These are phyloP conservation scores for Ophiocordyceps camponoti-saundersi DNA, from an alignment of 2,329 filamentous ascomycete genomes.

Conservation along the genomic window DNA sequence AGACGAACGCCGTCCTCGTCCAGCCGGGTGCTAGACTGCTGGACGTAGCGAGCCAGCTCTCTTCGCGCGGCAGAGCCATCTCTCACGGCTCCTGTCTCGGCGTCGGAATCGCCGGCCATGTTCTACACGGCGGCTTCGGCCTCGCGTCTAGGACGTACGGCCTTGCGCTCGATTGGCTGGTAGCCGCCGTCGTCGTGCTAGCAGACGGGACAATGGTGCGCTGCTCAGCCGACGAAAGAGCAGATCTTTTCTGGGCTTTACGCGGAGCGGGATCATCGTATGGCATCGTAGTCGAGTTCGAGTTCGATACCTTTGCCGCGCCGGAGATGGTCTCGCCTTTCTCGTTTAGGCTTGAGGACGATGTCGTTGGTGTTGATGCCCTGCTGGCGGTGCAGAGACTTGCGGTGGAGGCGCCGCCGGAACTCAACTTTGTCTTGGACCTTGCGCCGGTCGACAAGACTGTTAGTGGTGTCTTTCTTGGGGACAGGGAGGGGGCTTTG, in stretches of 20 bases:
- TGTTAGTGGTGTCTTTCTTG: slow-evolving; percentile 12
- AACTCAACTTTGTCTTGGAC: slow-evolving; percentile 14
- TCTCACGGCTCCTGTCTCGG: slow-evolving; percentile 21
- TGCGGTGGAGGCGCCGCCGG: slow-evolving; percentile 6
- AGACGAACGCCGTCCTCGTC: neutral
- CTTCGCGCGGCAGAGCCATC: slow-evolving; percentile 7
- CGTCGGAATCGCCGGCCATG: slow-evolving; percentile 41
- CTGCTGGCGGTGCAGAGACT: slow-evolving; percentile 10
- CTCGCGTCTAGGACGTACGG: slow-evolving; percentile 37
- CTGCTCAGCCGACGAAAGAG: slow-evolving; percentile 20
- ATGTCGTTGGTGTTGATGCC: slow-evolving; percentile 5
- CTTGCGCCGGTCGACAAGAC: slow-evolving; percentile 5
- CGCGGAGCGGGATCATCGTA: slow-evolving; percentile 28
- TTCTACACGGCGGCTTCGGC: slow-evolving; percentile 41
- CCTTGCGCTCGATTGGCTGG: slow-evolving; percentile 25
- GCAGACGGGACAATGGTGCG: slow-evolving; percentile 17
- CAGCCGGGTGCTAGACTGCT: neutral
- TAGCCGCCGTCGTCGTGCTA: slow-evolving; percentile 20
- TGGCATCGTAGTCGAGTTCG: slow-evolving; percentile 15
- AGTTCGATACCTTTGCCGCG: slow-evolving; percentile 10
- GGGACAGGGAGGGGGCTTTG: slow-evolving; percentile 3
- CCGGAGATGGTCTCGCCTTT: slow-evolving; percentile 5
- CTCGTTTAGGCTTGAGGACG: slow-evolving; percentile 7
- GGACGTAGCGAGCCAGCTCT: slow-evolving; percentile 22
- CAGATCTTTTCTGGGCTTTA: slow-evolving; percentile 30